Conservation (phyloP, 257 asterid species). For the Nicotiana attenuata region DNA sequence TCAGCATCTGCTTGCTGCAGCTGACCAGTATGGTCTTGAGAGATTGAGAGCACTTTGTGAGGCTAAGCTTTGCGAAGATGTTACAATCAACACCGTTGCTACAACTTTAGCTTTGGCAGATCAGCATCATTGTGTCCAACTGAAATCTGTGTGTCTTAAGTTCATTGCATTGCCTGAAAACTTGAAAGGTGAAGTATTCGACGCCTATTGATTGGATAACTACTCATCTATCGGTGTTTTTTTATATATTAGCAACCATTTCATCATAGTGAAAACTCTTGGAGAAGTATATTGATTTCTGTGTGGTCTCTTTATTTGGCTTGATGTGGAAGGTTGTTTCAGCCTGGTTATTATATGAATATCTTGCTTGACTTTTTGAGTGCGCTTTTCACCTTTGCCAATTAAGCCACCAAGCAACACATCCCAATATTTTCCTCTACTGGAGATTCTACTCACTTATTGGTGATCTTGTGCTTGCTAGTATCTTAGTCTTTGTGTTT, state of each 20-base stretch:
- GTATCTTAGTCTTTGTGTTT: background rate
- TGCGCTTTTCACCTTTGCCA: background rate
- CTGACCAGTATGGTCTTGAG: slow-evolving; percentile 21
- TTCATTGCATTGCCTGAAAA: slow-evolving; percentile 14
- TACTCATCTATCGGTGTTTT: background rate
- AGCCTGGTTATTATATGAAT: background rate
- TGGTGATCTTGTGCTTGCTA: background rate
- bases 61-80: slow-evolving; percentile 7
- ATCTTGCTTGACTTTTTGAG: background rate
- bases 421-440: background rate
- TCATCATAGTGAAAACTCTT: background rate
- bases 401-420: background rate
- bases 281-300: background rate
- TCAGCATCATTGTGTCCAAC: slow-evolving; percentile 16
- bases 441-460: background rate
- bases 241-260: background rate
- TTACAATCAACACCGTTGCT: slow-evolving; percentile 20
- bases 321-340: background rate
- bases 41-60: slow-evolving; percentile 18
- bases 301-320: background rate
- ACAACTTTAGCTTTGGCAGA: slow-evolving; percentile 23
- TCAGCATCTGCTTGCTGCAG: slow-evolving; percentile 18
- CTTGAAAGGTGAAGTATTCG: slow-evolving; percentile 10
- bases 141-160: slow-evolving; percentile 13
- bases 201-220: background rate